Evolutionary conservation across 495 filamentous ascomycete species (phyloP).

Genomic region (Bathelium albidoporum): DNA sequence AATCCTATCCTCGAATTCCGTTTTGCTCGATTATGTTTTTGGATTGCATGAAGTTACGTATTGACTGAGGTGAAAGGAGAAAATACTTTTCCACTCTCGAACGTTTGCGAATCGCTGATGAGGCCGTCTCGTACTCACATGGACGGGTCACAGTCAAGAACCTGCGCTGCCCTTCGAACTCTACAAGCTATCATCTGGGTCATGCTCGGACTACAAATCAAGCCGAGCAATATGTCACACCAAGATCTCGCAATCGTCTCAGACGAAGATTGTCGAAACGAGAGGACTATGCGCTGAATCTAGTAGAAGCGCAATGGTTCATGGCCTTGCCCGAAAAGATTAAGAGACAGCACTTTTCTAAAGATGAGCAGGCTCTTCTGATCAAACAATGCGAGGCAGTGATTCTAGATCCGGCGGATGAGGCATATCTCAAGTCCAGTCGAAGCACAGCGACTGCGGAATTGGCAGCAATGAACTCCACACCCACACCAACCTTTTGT

Average conservation of each 20-base stretch:
- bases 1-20: not conserved
- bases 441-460: not conserved
- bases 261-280: not conserved
- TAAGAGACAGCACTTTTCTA: conserved; percentile 57
- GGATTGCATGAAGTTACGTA: not conserved
- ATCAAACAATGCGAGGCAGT: conserved; percentile 46
- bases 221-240: not conserved
- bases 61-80: conserved; percentile 21
- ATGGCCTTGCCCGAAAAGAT: conserved; percentile 61
- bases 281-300: not conserved
- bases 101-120: conserved; percentile 26
- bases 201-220: not conserved
- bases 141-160: not conserved
- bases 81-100: conserved; percentile 30
- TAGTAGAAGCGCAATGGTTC: conserved; percentile 53
- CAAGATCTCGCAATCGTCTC: not conserved
- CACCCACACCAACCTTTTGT: too few relatives aligned
- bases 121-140: not conserved
- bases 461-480: not conserved
- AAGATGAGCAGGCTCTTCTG: conserved; percentile 59
- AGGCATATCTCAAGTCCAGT: conserved; percentile 39
- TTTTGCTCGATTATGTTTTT: not conserved
- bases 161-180: not conserved
- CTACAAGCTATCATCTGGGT: not conserved
- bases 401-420: conserved; percentile 62